Percentiles rank a stretch among this genome's conserved stretches.
Evolutionary conservation across 2,329 filamentous ascomycete species (phyloP).

Genomic region (Passalora sequoiae): DNA sequence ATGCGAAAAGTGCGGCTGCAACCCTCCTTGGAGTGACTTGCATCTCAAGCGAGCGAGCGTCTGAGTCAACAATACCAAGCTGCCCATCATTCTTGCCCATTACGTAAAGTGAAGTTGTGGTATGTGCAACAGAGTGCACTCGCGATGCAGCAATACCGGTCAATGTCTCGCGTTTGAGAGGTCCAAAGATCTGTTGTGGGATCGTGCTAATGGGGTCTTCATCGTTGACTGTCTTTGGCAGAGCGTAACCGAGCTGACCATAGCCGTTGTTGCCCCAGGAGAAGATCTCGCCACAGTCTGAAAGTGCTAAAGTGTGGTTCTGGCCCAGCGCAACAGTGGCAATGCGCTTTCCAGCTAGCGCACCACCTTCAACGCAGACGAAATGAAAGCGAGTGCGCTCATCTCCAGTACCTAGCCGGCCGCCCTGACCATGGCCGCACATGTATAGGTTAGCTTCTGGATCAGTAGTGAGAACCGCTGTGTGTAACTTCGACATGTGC

Average conservation of each 20-base stretch:
- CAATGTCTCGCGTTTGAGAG: conserved; percentile 78
- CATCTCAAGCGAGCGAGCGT: conserved; percentile 82
- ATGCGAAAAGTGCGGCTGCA: conserved; percentile 73
- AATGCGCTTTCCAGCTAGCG: conserved; percentile 65
- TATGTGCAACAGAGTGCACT: conserved; percentile 87
- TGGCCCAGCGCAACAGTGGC: conserved; percentile 78
- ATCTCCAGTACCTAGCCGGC: conserved; percentile 81
- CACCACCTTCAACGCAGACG: conserved; percentile 70
- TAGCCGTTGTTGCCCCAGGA: conserved; percentile 88
- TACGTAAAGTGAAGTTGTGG: conserved; percentile 73
- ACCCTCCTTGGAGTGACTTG: conserved; percentile 80
- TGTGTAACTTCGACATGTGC: conserved; percentile 85
- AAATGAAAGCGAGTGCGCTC: conserved; percentile 87
- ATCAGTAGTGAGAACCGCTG: conserved; percentile 80
- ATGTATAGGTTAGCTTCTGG: conserved; percentile 86
- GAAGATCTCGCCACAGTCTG: conserved; percentile 82
- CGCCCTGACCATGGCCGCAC: conserved; percentile 85
- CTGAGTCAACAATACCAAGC: conserved; percentile 87
- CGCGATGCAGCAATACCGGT: conserved; percentile 81
- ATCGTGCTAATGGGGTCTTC: conserved; percentile 76
- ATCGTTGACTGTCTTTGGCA: conserved; percentile 66
- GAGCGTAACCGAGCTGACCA: conserved; percentile 78
- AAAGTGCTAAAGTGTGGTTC: conserved; percentile 83
- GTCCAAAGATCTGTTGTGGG: conserved; percentile 85
- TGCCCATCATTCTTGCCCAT: conserved; percentile 96